phyloP scores from a whole-genome alignment of 345 rosid genomes.

The Bruguiera sexangula region DNA sequence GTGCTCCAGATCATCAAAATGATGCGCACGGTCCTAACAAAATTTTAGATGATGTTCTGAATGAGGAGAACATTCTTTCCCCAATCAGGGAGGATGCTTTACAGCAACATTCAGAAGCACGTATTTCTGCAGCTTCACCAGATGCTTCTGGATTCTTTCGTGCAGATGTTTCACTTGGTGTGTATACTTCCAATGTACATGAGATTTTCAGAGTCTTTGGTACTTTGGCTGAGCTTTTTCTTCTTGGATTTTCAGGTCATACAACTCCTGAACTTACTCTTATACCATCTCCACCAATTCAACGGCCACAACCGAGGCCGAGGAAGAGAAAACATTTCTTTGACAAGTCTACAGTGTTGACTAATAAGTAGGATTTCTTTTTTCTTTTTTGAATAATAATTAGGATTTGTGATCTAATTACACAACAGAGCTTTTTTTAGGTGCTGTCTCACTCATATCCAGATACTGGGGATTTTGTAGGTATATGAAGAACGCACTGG shows the following conservation, averaged over 20 bases:
- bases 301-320: slow-evolving; percentile 33
- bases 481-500: slow-evolving; percentile 50
- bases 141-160: slow-evolving; percentile 31
- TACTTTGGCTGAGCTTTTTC: not conserved
- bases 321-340: slow-evolving; percentile 47
- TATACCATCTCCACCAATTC: slow-evolving; percentile 55
- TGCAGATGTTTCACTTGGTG: slow-evolving; percentile 42
- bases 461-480: slow-evolving; percentile 30
- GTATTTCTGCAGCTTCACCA: slow-evolving; percentile 34
- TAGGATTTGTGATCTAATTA: too few relatives aligned
- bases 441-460: not conserved
- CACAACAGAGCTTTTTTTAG: too few relatives aligned
- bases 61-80: slow-evolving; percentile 40
- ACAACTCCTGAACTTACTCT: slow-evolving; percentile 53
- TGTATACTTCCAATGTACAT: slow-evolving; percentile 16
- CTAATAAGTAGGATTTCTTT: slow-evolving; percentile 48
- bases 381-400: not conserved
- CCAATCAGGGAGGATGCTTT: slow-evolving; percentile 39
- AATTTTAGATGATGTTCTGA: slow-evolving; percentile 28
- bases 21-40: slow-evolving; percentile 24
- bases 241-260: slow-evolving; percentile 38
- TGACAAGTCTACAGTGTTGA: slow-evolving; percentile 55
- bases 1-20: slow-evolving; percentile 20
- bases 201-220: not conserved
- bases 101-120: slow-evolving; percentile 47